Conservation (phyloP, 2,329 filamentous ascomycete species). For the Pseudogymnoascus sp. region DNA sequence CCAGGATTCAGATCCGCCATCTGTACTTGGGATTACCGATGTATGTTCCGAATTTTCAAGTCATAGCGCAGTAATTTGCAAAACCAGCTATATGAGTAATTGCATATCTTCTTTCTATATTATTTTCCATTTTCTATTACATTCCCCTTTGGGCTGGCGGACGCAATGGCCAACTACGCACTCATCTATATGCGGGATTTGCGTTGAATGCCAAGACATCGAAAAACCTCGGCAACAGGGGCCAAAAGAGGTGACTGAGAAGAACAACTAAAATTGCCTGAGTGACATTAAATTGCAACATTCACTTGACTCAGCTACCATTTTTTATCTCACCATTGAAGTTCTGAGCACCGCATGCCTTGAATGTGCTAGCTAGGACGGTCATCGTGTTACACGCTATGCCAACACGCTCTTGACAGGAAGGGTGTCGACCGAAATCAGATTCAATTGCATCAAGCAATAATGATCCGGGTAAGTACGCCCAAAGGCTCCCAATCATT, state of each 20-base stretch:
- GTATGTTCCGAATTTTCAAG: not conserved
- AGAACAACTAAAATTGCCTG: not conserved
- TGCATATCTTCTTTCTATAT: not conserved
- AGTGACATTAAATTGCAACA: not conserved
- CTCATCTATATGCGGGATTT: not conserved
- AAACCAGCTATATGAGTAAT: not conserved
- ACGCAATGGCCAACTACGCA: not conserved
- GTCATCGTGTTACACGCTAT: no score
- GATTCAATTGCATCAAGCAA: no score
- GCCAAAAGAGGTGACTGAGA: not conserved
- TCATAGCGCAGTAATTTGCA: not conserved
- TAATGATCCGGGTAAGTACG: no score
- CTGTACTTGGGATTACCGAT: not conserved
- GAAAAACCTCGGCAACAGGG: not conserved
- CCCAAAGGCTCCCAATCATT: no score
- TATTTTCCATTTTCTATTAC: not conserved
- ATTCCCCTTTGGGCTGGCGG: not conserved
- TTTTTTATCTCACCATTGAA: no score
- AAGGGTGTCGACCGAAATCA: no score
- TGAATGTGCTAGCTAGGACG: no score
- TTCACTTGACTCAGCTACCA: no score
- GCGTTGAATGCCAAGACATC: not conserved
- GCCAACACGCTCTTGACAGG: no score
- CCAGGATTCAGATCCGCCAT: not conserved
- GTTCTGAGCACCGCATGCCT: no score